A percentile compares a stretch with the other conserved stretches of the same genome.
These are phyloP conservation scores for Bretschneidera sinensis DNA, from an alignment of 345 rosid genomes.

Conservation along the genomic window DNA sequence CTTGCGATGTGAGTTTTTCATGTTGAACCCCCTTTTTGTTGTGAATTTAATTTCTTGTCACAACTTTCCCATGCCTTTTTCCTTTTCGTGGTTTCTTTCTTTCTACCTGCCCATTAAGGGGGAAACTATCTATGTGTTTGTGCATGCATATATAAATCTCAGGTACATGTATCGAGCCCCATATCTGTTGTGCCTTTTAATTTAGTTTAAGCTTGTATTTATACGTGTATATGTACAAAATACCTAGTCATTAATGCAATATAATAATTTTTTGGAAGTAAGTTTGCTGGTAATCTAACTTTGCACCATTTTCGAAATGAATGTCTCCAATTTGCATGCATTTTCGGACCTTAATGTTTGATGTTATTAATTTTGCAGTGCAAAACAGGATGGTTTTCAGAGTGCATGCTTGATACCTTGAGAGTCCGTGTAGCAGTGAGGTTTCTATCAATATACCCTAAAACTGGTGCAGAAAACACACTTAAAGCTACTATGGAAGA, in stretches of 20 bases:
- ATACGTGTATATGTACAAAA: neutral
- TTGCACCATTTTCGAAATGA: too few species aligned
- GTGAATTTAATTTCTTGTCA: neutral
- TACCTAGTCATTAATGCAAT: too few species aligned
- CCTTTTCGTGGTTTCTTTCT: neutral
- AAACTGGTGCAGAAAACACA: slow-evolving; percentile 61
- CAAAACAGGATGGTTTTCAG: slow-evolving; percentile 90
- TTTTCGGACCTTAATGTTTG: neutral
- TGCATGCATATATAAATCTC: neutral
- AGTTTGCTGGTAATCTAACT: too few species aligned
- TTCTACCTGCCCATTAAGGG: neutral
- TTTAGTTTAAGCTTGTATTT: neutral
- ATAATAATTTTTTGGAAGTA: too few species aligned
- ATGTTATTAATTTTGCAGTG: slow-evolving; percentile 42
- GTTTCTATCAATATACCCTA: slow-evolving; percentile 73
- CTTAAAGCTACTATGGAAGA: slow-evolving; percentile 61
- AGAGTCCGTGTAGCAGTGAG: slow-evolving; percentile 72
- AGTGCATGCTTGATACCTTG: slow-evolving; percentile 58
- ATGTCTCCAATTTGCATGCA: too few species aligned
- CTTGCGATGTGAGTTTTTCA: slow-evolving; percentile 60
- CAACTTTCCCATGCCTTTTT: neutral
- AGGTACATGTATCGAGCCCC: neutral
- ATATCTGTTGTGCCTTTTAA: neutral
- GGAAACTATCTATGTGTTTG: neutral
- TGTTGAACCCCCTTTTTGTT: neutral